These are phyloP conservation scores for Posidonia australis DNA, from an alignment of 106 monocot genomes.

Conservation along the genomic window DNA sequence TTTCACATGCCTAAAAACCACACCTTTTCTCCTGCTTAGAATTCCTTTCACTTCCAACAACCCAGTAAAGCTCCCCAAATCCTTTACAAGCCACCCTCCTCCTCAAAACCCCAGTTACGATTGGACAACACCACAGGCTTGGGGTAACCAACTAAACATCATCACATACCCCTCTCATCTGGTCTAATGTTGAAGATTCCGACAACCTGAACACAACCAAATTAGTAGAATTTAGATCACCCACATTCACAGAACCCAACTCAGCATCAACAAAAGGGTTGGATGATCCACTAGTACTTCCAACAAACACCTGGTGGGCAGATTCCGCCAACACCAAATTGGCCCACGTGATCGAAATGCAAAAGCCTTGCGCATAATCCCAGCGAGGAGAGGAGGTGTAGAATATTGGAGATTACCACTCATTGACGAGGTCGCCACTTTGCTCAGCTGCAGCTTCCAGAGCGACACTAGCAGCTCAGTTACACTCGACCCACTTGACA, in stretches of 20 bases:
- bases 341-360: constrained; percentile 54
- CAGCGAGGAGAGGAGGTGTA: too few relatives aligned
- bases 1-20: constrained; percentile 47
- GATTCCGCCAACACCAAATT: constrained; percentile 7
- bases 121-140: constrained; percentile 81
- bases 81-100: constrained; percentile 29
- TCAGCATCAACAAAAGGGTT: constrained; percentile 24
- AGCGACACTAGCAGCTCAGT: too few relatives aligned
- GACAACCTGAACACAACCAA: constrained; percentile 54
- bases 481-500: too few relatives aligned
- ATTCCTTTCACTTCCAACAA: constrained; percentile 87
- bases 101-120: constrained; percentile 74
- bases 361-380: constrained; percentile 25
- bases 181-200: constrained; percentile 32
- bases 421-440: too few relatives aligned
- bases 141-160: constrained; percentile 32
- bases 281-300: not conserved
- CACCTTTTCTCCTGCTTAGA: constrained; percentile 60
- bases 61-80: constrained; percentile 31
- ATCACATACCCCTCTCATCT: constrained; percentile 32
- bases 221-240: constrained; percentile 30
- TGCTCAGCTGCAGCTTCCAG: too few relatives aligned
- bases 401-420: too few relatives aligned
- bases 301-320: constrained; percentile 23
- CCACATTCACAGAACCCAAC: constrained; percentile 15